Conservation (phyloP, 1,284 basidiomycete genomes). For the Volvariella surrecta region DNA sequence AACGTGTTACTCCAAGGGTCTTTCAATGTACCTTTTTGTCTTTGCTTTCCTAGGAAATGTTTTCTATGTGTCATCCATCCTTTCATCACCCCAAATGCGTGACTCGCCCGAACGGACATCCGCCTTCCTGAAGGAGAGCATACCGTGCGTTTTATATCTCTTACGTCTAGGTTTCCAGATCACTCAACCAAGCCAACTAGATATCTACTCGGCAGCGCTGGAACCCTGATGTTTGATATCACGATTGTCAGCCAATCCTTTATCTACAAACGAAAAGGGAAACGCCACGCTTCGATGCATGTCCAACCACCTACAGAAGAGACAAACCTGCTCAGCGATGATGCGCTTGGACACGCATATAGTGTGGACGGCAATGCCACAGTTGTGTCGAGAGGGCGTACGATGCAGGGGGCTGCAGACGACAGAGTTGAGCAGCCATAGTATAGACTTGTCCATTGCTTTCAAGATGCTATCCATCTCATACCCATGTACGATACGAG, state of each 20-base stretch:
- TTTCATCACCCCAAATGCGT: conserved; percentile 52
- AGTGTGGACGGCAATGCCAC: no score
- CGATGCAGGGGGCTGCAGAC: no score
- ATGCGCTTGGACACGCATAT: no score
- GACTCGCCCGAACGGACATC: conserved; percentile 46
- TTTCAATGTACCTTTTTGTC: conserved; percentile 88
- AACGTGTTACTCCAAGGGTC: conserved; percentile 41
- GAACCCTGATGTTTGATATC: conserved; percentile 85
- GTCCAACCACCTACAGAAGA: no score
- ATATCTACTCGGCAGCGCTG: conserved; percentile 81
- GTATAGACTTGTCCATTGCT: no score
- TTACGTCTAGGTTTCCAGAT: conserved; percentile 2
- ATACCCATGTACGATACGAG: no score
- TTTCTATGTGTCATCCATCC: conserved; percentile 83
- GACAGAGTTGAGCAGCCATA: no score
- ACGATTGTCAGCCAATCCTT: conserved; percentile 60
- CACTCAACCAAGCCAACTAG: conserved; percentile 26
- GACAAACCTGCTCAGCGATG: no score
- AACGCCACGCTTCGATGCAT: conserved; percentile 12
- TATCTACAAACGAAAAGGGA: conserved; percentile 32
- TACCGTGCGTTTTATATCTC: conserved; percentile 49
- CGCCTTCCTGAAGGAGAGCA: conserved; percentile 59
- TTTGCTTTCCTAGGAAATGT: conserved; percentile 89
- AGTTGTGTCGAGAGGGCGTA: no score
- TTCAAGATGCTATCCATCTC: no score